Evolutionary conservation across 345 rosid genomes (phyloP), one percentile per base, ranked within the genome.

Genomic region (Corchorus capsularis): DNA sequence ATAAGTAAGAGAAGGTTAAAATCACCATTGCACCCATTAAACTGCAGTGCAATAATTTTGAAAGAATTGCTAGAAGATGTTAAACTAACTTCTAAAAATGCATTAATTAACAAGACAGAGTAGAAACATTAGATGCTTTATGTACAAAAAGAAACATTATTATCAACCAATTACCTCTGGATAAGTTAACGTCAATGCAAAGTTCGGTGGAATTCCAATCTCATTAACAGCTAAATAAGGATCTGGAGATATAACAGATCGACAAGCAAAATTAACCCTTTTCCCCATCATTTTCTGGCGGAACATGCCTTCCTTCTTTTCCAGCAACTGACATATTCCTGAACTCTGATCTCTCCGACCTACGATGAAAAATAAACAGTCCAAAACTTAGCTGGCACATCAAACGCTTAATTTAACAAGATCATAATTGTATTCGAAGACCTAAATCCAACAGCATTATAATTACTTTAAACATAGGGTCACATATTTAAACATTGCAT

Each of bases 201-300:
- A 96, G 84, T 84, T 87, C 13, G 96, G 99, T 77, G 98, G 99
- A 85, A 96, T 89, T 46, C 99, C 99, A 71, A 96, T 96, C 85
- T 96, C 99, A 73, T 93, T 96, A 54, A 96, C 99, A 41, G 94
- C 99, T 45, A 96, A 80, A 84, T 89, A 93, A 60, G 98, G 98
- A 88, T 96, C 99, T 66, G 99, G 99, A n/a, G 99, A 96, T 80
- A 96, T 96, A 66, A 96, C 99, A 76, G 99, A 96, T 52, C 98
- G 88, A 73, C 99, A 96, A 14, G 99, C 98, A 84, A 85, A 91
- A 84, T 96, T 96, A 68, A 96, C 99, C 83, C 99, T 87, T 88
- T 96, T 96, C 75, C 99, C 99, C 99, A 96, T 96, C 98, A 96
- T 87, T 80, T 93, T 96, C 79, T 96, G 99, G 39, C 99, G 95